Conservation (phyloP, 108 stramenopile genomes). For the Skeletonema marinoi region DNA sequence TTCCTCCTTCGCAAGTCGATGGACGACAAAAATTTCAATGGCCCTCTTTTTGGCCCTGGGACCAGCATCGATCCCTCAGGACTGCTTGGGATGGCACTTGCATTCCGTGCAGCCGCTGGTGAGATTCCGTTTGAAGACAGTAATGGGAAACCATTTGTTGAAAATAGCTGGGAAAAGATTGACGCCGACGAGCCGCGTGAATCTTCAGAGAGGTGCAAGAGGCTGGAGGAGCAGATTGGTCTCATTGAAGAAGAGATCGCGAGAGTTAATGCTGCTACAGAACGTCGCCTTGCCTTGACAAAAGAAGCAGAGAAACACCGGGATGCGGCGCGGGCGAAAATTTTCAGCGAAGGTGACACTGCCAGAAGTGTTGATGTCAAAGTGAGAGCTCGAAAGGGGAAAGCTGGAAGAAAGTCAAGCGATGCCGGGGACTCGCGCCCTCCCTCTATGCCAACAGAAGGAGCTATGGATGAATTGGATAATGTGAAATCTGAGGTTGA, state of each 20-base stretch:
- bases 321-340: constrained; percentile 4
- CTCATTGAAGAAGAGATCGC: constrained; percentile 40
- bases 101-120: constrained; percentile 85
- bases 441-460: neutral
- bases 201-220: constrained; percentile 60
- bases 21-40: constrained; percentile 50
- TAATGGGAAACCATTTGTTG: constrained; percentile 45
- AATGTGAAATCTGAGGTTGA: constrained; percentile 3
- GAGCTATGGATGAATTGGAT: neutral
- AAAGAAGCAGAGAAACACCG: constrained; percentile 24
- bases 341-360: constrained; percentile 5
- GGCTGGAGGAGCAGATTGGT: constrained; percentile 37
- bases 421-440: neutral
- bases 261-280: constrained; percentile 33
- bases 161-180: constrained; percentile 70
- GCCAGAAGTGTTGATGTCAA: constrained; percentile 3
- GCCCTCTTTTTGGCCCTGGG: constrained; percentile 59
- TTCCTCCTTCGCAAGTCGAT: constrained; percentile 68
- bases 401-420: neutral
- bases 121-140: constrained; percentile 70
- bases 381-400: constrained; percentile 4
- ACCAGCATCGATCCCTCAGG: constrained; percentile 72
- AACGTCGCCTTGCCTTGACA: constrained; percentile 14
- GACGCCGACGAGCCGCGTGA: constrained; percentile 56
- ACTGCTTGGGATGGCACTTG: constrained; percentile 83